Base-by-base conservation (phyloP, 306 rosid genomes). In the Senna tora region DNA sequence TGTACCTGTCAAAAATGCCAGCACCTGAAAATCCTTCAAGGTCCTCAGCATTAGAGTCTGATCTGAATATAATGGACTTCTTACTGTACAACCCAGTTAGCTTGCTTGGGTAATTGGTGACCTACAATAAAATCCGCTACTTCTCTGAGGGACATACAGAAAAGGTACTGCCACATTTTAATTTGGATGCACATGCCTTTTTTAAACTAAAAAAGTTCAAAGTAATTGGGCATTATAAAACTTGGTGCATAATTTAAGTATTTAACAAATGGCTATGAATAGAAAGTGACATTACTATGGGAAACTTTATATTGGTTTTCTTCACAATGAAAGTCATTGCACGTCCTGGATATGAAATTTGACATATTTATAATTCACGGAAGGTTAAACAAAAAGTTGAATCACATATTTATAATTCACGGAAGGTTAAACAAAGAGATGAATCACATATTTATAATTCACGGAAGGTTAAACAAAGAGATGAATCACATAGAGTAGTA, bases 11-110 rank as follows among this genome's bases (percentile, higher is more conserved):
- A 73, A 77, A 81, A 67, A 77, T 67, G 50, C 85, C 82, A 67
- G 82, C 82, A 72, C 85, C 85, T 6, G 79, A 81, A 53, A 52
- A 81, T 66, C 82, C 85, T 77, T 73, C 78, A n/a, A 81, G 73
- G 72, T 81, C 85, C 76, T 81, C 84, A 17, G 63, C 80, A 33
- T 76, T 81, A 1, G 85, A 81, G 69, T 77, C 85, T 16, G 82
- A 81, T 72, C 82, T 67, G 82, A 73, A 77, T 45, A 81, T 77
- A 51, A 81, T 68, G 39, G 85, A 76, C 49, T 57, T 69, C 49
- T 45, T 75, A 58, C 71, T 57, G 60, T 65, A 81, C 32, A 76
- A 60, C 17, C 84, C 78, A 20, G 39, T 65, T 51, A 74, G 60
- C 62, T 80, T 80, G 77, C 81, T 71, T 16, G 84, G 81, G 69